Conservation (phyloP, 2,329 filamentous ascomycete genomes). For the Beauveria australis region DNA sequence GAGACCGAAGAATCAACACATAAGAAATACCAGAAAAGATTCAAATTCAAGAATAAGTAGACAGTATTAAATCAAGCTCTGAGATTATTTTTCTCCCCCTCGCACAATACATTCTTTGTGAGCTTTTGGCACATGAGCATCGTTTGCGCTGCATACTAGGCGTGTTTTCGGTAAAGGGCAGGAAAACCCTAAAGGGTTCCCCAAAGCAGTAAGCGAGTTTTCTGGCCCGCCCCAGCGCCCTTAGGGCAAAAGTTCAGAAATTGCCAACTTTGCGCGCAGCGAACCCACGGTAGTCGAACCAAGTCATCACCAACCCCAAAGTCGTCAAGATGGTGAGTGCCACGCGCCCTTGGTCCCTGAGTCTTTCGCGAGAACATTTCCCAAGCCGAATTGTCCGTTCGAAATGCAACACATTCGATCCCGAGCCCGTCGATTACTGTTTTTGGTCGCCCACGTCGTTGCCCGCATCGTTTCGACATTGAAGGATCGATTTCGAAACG, state of each 20-base stretch:
- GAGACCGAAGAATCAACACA: background rate
- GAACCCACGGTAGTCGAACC: conserved; percentile 44
- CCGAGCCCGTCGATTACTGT: background rate
- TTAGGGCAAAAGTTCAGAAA: conserved; percentile 40
- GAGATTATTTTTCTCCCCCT: background rate
- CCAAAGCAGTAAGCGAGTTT: conserved; percentile 37
- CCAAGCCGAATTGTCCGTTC: conserved; percentile 10
- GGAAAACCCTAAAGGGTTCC: conserved; percentile 31
- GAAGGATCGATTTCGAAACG: conserved; percentile 4
- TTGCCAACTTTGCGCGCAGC: conserved; percentile 36
- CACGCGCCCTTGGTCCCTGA: conserved; percentile 16
- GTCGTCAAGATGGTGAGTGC: conserved; percentile 48
- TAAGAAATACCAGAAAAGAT: background rate
- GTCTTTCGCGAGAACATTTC: background rate
- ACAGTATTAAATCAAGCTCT: background rate
- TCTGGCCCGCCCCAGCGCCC: conserved; percentile 27
- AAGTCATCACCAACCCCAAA: conserved; percentile 40
- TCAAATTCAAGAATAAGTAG: background rate
- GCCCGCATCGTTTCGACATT: background rate
- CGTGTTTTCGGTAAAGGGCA: conserved; percentile 24
- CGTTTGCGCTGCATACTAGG: background rate
- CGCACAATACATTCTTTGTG: background rate
- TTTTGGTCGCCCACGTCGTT: background rate
- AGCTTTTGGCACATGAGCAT: background rate
- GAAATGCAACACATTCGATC: conserved; percentile 13